Conservation (phyloP, 306 rosid genomes). For the Casuarina cunninghamiana region DNA sequence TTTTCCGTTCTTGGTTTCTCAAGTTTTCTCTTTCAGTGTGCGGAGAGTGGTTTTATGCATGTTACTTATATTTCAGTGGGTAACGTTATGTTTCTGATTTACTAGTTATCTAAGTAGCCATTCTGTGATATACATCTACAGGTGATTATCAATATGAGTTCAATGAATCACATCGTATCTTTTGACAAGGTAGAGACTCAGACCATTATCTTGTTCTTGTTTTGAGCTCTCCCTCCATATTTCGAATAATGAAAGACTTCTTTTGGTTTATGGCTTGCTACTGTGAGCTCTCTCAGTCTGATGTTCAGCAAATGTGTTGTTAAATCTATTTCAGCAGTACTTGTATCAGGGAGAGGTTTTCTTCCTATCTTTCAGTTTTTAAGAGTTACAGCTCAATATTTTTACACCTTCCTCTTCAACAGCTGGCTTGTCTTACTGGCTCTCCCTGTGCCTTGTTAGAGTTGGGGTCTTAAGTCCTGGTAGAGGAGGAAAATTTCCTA, state of each 20-base stretch:
- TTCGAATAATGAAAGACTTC: not conserved
- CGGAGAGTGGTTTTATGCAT: slow-evolving; percentile 6
- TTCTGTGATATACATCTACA: slow-evolving; percentile 47
- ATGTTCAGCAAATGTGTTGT: slow-evolving; percentile 8
- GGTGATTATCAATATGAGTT: slow-evolving; percentile 79
- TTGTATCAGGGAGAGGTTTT: not conserved
- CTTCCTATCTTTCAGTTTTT: not conserved
- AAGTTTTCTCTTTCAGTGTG: slow-evolving; percentile 1
- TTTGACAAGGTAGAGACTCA: slow-evolving; percentile 72
- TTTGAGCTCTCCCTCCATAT: not conserved
- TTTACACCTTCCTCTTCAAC: not conserved
- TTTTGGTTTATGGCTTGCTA: not conserved
- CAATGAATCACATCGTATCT: slow-evolving; percentile 71
- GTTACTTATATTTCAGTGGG: not conserved
- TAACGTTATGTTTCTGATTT: slow-evolving; percentile 10
- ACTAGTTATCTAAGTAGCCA: slow-evolving; percentile 6
- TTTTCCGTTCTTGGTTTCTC: slow-evolving; percentile 18
- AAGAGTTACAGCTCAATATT: not conserved
- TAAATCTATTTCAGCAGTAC: not conserved
- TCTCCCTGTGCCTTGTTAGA: not conserved
- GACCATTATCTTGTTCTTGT: slow-evolving; percentile 28
- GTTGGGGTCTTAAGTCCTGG: not conserved
- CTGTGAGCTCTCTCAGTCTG: not conserved
- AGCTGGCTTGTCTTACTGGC: not conserved
- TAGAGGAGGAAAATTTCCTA: not conserved